Base-by-base conservation (phyloP, 1,284 basidiomycete genomes). In the Microbotryomycetes sp. region DNA sequence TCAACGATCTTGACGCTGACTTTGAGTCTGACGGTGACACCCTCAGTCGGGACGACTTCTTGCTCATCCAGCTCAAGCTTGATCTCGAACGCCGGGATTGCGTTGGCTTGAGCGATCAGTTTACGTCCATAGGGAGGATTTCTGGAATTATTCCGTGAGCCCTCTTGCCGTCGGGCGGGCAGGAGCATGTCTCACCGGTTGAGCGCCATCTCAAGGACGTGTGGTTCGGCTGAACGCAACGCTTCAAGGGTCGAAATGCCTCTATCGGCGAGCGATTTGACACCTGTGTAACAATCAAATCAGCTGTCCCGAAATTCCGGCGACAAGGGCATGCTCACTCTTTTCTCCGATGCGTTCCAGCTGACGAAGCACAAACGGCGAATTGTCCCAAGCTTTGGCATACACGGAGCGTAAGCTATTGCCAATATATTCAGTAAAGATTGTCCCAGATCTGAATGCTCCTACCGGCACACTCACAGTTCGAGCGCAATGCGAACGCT, bases 301-400 rank as follows among this genome's bases (percentile, higher is more conserved):
- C 21, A 27, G 21, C 16, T 46, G 18, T 21, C n/a, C 18, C 49
- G 18, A 46, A 18, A 52, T 18, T n/a, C 7, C 23, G 16, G 28
- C n/a, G 9, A 21, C 26, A n/a, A 15, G 46, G 45, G 48, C 18
- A 3, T 11, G 28, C 52, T n/a, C 9, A 56, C 56, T 64, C 35
- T 72, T 73, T 27, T 73, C 72, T 13, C 75, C 75, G 26, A 76
- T 67, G 4, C 65, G 70, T 5, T 75, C 71, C 27, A 76, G 60
- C 52, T 76, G 75, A 18, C 72, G 63, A 1, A 76, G 68, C 41
- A 73, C 71, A 46, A 66, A 65, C 1, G 73, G 65, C 4, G 69
- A 67, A 18, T 61, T 59, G 29, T 76, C 75, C 75, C 75, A 76
- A 7, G 73, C 72, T 26, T 62, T 60, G 4, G 71, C 75, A 31